Base-by-base conservation (phyloP, 148 eudicot species). In the Drosera capensis region DNA sequence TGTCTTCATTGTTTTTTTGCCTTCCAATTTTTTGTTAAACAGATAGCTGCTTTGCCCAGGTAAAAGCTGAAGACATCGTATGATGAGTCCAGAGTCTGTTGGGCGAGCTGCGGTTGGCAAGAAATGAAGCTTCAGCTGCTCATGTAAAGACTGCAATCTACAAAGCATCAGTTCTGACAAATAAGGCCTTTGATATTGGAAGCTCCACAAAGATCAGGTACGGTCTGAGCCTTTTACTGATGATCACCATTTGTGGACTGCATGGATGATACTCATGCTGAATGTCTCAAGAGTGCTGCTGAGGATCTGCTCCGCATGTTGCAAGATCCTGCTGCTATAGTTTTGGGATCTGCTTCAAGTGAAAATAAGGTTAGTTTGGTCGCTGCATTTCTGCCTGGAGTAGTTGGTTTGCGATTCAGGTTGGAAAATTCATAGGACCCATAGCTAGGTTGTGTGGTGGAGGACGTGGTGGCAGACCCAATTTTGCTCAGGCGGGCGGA, bases 401-500 rank as follows among this genome's bases (percentile, higher is more conserved):
- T 90, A 21, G 87, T 80, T 24, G 35, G 26, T 20, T 55, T 78
- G 43, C 95, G 23, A 16, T 90, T 56, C 76, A 81, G 48, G 99
- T 95, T 0, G 99, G 99, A 23, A 81, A 85, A 56, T 81, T 90
- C 43, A 85, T 85, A 0, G 94, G 86, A 41, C 74, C 94, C 7
- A 65, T 90, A 45, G 99, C 99, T 15, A 90, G 81, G 62, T 25
- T 85, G 46, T 85, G 99, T 39, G 94, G 95, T 24, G 99, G 99
- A 21, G 94, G 83, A 17, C 95, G 99, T 1, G 99, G 99, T 37
- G 99, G 99, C 25, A 70, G 77, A 49, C 95, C 95, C 29, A 85
- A 78, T 63, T 73, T 85, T 41, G 94, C 95, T 15, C 99, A 90
- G 77, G 95, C 99, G 5, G 99, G 99, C 40, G 94, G 95, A 25